Evolutionary conservation across 805 yeast species (phyloP).

Genomic region (Kuraishia cidri): DNA sequence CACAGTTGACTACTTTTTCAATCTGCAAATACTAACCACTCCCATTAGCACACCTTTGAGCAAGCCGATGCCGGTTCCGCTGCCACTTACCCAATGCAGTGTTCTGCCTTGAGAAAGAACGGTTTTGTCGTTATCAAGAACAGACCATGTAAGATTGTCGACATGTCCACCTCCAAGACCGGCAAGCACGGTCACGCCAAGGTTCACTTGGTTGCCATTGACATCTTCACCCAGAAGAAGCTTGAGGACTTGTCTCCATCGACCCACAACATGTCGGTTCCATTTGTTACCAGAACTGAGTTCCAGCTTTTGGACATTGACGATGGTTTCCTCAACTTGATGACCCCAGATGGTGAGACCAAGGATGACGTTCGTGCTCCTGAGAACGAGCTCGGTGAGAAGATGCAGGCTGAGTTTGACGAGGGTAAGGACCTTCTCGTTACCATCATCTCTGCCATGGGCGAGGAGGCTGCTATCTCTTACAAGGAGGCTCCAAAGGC

Average conservation of each 20-base stretch:
- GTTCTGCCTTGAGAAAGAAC: slow-evolving; percentile 99
- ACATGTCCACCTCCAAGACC: slow-evolving; percentile 99
- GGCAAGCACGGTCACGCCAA: slow-evolving; percentile 99
- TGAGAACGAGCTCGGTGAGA: slow-evolving; percentile 96
- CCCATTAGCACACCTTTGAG: slow-evolving; percentile 79
- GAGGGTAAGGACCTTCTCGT: slow-evolving; percentile 97
- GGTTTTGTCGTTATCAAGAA: slow-evolving; percentile 98
- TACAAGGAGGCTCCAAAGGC: slow-evolving; percentile 96
- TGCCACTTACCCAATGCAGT: slow-evolving; percentile 96
- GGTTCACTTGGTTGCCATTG: slow-evolving; percentile 98
- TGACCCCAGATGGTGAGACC: slow-evolving; percentile 97
- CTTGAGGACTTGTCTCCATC: slow-evolving; percentile 99
- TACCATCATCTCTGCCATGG: slow-evolving; percentile 97
- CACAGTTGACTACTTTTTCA: too few relatives aligned
- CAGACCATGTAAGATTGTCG: slow-evolving; percentile 99
- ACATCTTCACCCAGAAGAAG: slow-evolving; percentile 98
- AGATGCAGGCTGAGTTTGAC: slow-evolving; percentile 86
- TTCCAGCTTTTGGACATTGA: slow-evolving; percentile 96
- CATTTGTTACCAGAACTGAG: slow-evolving; percentile 93
- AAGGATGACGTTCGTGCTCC: slow-evolving; percentile 98
- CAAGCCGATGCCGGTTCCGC: slow-evolving; percentile 99
- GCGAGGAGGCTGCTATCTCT: slow-evolving; percentile 98
- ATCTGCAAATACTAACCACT: too few relatives aligned
- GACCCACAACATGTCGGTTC: slow-evolving; percentile 99
- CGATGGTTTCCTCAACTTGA: slow-evolving; percentile 94